Evolutionary conservation across 768 basidiomycete species (phyloP).

Genomic region (Mycena filopes): DNA sequence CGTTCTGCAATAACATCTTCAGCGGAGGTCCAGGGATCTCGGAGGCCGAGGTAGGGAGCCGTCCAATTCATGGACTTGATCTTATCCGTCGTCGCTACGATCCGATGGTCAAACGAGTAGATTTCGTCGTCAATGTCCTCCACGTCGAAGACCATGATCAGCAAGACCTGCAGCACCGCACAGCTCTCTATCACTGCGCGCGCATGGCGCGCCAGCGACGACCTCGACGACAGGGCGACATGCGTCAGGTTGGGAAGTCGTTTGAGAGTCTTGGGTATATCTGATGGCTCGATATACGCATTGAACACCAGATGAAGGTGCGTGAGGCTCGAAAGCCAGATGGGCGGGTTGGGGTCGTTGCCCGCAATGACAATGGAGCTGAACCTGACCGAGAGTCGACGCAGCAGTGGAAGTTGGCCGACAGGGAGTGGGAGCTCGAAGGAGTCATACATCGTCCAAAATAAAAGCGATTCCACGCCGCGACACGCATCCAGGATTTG

Average conservation of each 20-base stretch:
- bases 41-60: not conserved
- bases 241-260: conserved; percentile 17
- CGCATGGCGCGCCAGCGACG: not conserved
- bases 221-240: not conserved
- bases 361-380: not conserved
- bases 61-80: not conserved
- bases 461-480: not conserved
- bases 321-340: conserved; percentile 1
- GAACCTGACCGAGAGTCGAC: not conserved
- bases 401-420: conserved; percentile 4
- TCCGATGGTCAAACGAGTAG: not conserved
- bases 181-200: not conserved
- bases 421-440: not conserved
- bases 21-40: not conserved
- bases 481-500: conserved; percentile 10
- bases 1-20: not conserved
- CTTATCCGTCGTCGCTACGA: not conserved
- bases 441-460: not conserved
- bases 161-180: not conserved
- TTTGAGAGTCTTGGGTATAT: not conserved
- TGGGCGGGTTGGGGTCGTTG: not conserved
- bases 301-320: conserved; percentile 10
- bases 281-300: not conserved
- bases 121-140: not conserved
- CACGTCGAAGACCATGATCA: not conserved